Percentiles rank a stretch among this genome's conserved stretches.
phyloP scores from a whole-genome alignment of 768 basidiomycete species.

The Dentipellis sp. region DNA sequence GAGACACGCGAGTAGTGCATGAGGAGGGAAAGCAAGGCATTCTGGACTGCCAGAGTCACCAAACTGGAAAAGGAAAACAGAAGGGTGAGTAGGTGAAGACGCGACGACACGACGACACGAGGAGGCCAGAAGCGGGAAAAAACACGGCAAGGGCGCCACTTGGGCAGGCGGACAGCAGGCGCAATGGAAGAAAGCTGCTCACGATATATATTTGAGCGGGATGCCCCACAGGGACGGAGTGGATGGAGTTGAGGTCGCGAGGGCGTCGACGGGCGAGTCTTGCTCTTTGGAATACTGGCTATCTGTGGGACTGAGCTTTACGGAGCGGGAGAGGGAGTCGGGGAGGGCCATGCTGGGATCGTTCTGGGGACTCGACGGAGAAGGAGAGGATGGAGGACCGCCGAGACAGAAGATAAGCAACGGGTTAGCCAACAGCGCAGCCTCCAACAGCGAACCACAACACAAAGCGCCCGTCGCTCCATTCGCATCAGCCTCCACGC shows the following conservation, averaged over 20 bases:
- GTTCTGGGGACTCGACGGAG: too few relatives aligned
- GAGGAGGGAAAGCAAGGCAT: slow-evolving; percentile 82
- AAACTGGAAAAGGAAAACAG: slow-evolving; percentile 34
- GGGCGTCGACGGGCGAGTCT: slow-evolving; percentile 27
- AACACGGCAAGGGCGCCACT: slow-evolving; percentile 1
- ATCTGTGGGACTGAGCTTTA: neutral
- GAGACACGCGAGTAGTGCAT: slow-evolving; percentile 95
- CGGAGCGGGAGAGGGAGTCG: neutral
- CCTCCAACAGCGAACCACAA: neutral
- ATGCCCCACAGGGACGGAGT: slow-evolving; percentile 57
- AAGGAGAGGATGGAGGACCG: too few relatives aligned
- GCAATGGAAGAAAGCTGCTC: slow-evolving; percentile 23
- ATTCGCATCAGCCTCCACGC: too few relatives aligned
- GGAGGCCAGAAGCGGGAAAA: slow-evolving; percentile 15
- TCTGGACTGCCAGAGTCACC: slow-evolving; percentile 85
- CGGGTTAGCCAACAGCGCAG: too few relatives aligned
- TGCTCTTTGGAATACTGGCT: neutral
- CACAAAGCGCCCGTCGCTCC: neutral
- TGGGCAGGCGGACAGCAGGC: neutral
- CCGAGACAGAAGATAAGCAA: too few relatives aligned
- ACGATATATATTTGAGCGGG: slow-evolving; percentile 78
- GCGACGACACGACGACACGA: neutral
- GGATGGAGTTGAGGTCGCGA: slow-evolving; percentile 25
- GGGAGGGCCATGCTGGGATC: too few relatives aligned
- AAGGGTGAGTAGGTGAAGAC: slow-evolving; percentile 3